Percentiles rank a stretch among this genome's conserved stretches.
These are phyloP conservation scores for Ensete glaucum DNA, from an alignment of 176 grass and related monocot genomes.

Conservation along the genomic window DNA sequence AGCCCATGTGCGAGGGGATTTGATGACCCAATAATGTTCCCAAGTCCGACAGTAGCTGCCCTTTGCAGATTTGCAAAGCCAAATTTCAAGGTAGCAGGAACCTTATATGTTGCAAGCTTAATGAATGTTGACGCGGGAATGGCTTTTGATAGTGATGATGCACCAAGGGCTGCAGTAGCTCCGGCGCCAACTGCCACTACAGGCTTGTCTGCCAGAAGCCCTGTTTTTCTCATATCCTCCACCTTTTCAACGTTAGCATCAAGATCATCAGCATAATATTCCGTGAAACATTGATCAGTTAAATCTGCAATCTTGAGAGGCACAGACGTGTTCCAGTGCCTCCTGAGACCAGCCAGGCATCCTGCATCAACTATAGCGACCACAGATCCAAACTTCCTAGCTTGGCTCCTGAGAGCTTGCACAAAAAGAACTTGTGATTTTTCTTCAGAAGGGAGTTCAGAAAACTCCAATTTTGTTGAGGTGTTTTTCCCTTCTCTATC, in stretches of 20 bases:
- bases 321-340: constrained; percentile 11
- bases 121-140: constrained; percentile 62
- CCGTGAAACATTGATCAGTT: constrained; percentile 41
- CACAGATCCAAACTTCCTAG: constrained; percentile 14
- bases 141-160: constrained; percentile 76
- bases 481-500: not conserved
- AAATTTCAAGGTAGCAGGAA: constrained; percentile 56
- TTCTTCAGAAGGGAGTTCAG: constrained; percentile 52
- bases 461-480: constrained; percentile 20
- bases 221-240: constrained; percentile 39
- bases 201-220: constrained; percentile 63
- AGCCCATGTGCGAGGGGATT: constrained; percentile 32
- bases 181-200: constrained; percentile 79
- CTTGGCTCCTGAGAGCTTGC: constrained; percentile 9
- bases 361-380: constrained; percentile 17
- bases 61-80: constrained; percentile 56
- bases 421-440: constrained; percentile 77
- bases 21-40: constrained; percentile 29
- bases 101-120: constrained; percentile 67
- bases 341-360: constrained; percentile 20
- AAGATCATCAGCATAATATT: constrained; percentile 24
- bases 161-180: constrained; percentile 63
- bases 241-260: constrained; percentile 12
- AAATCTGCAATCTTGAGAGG: constrained; percentile 50
- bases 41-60: constrained; percentile 42